phyloP scores from a whole-genome alignment of 768 basidiomycete genomes.

The Fistulinella prunicolor region DNA sequence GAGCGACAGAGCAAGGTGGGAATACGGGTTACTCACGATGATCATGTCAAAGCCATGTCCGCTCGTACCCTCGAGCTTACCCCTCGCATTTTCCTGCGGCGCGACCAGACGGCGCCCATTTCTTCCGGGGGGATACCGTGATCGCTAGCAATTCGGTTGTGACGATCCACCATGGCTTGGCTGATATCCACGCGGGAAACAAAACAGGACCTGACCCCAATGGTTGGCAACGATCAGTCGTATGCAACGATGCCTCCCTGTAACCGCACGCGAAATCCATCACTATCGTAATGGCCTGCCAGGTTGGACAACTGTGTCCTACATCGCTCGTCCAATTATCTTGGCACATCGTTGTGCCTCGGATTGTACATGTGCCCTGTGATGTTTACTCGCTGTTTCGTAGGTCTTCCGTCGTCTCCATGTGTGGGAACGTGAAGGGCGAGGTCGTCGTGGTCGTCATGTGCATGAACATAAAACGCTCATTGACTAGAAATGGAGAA shows the following conservation, averaged over 20 bases:
- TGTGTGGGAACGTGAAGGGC: too few relatives aligned
- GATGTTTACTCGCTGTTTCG: slow-evolving; percentile 23
- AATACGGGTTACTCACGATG: slow-evolving; percentile 60
- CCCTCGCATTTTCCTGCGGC: slow-evolving; percentile 44
- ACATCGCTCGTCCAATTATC: slow-evolving; percentile 28
- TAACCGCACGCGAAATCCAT: slow-evolving; percentile 79
- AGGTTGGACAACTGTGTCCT: slow-evolving; percentile 44
- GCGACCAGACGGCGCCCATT: slow-evolving; percentile 57
- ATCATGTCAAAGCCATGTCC: slow-evolving; percentile 74
- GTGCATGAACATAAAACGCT: too few relatives aligned
- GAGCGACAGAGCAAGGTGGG: too few relatives aligned
- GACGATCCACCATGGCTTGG: slow-evolving; percentile 63
- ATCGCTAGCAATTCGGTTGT: slow-evolving; percentile 53
- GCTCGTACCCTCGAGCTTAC: slow-evolving; percentile 19
- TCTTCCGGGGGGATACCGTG: slow-evolving; percentile 64
- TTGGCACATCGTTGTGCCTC: slow-evolving; percentile 19
- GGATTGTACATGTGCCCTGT: slow-evolving; percentile 26
- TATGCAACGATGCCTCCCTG: slow-evolving; percentile 48
- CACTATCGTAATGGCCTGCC: slow-evolving; percentile 52
- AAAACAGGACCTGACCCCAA: too few relatives aligned
- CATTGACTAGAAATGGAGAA: too few relatives aligned
- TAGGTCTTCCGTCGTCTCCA: neutral
- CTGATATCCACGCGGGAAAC: slow-evolving; percentile 71
- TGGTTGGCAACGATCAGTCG: too few relatives aligned
- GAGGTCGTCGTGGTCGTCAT: too few relatives aligned